phyloP scores from a whole-genome alignment of 176 grass and related monocot species.

The Aegilops speltoides region DNA sequence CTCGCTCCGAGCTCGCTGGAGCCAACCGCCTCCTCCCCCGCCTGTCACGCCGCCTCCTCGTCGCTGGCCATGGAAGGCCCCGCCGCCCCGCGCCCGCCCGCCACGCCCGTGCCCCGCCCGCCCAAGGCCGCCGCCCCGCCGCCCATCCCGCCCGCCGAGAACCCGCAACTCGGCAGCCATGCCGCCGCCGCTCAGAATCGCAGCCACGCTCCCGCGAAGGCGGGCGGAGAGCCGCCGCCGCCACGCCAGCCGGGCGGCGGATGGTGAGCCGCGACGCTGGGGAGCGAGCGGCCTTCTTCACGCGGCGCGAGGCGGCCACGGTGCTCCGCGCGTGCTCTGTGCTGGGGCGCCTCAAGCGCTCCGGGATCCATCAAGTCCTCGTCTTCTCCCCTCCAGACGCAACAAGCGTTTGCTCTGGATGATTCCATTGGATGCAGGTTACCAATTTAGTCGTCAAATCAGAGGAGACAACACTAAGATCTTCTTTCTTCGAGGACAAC shows the following conservation, averaged over 20 bases:
- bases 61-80: too few species aligned
- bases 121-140: too few species aligned
- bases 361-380: conserved; percentile 81
- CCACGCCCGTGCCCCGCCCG: too few species aligned
- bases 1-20: too few species aligned
- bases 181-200: conserved; percentile 45
- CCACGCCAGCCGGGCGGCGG: conserved; percentile 9
- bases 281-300: conserved; percentile 83
- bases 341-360: conserved; percentile 55
- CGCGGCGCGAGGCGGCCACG: conserved; percentile 81
- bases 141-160: too few species aligned
- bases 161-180: conserved; percentile 26
- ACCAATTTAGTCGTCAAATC: too few species aligned
- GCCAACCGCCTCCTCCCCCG: too few species aligned
- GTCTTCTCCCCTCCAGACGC: conserved; percentile 69
- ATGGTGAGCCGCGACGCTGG: conserved; percentile 64
- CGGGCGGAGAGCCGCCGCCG: conserved; percentile 20
- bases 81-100: too few species aligned
- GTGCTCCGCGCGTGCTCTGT: conserved; percentile 87
- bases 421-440: too few species aligned
- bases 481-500: too few species aligned
- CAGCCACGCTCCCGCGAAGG: conserved; percentile 5
- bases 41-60: too few species aligned
- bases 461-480: too few species aligned
- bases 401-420: conserved; percentile 55